phyloP scores from a whole-genome alignment of 495 filamentous ascomycete species.

The Jackrogersella minutella region DNA sequence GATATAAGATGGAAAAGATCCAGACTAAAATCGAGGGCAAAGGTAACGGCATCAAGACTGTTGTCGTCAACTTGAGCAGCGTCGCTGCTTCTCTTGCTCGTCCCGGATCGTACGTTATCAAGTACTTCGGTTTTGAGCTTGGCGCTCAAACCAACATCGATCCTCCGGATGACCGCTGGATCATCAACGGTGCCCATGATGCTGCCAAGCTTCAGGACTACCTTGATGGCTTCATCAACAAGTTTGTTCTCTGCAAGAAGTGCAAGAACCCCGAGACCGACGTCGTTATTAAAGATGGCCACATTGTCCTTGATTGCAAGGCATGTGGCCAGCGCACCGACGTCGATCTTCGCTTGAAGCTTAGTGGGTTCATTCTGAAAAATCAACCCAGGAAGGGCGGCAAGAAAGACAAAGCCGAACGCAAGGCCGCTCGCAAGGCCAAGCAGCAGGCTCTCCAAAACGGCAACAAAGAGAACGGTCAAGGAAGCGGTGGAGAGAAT shows the following conservation, averaged over 20 bases:
- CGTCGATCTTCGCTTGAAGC: slow-evolving; percentile 91
- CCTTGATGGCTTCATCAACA: slow-evolving; percentile 96
- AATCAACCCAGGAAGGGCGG: slow-evolving; percentile 83
- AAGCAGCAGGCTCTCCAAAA: slow-evolving; percentile 78
- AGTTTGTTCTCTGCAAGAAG: slow-evolving; percentile 98
- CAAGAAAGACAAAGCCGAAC: slow-evolving; percentile 93
- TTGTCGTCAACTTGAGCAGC: slow-evolving; percentile 95
- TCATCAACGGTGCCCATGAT: slow-evolving; percentile 99
- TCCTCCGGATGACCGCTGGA: slow-evolving; percentile 97
- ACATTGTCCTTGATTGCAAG: slow-evolving; percentile 95
- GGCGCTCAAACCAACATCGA: slow-evolving; percentile 98
- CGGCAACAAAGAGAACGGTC: slow-evolving; percentile 61
- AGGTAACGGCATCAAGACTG: slow-evolving; percentile 97
- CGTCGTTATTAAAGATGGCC: slow-evolving; percentile 89
- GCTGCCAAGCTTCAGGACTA: slow-evolving; percentile 96
- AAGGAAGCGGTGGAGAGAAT: slow-evolving; percentile 72
- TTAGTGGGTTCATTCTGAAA: slow-evolving; percentile 97
- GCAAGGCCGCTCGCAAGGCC: slow-evolving; percentile 84
- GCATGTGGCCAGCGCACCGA: slow-evolving; percentile 92
- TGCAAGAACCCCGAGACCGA: slow-evolving; percentile 99
- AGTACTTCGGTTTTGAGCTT: slow-evolving; percentile 99
- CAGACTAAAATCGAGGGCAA: slow-evolving; percentile 99
- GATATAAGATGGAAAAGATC: slow-evolving; percentile 99
- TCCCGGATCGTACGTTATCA: slow-evolving; percentile 94
- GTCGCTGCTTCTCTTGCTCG: slow-evolving; percentile 92